Percentiles rank a stretch among this genome's conserved stretches.
Conservation (phyloP, 2,329 filamentous ascomycete species). For the Fusarium abutilonis region DNA sequence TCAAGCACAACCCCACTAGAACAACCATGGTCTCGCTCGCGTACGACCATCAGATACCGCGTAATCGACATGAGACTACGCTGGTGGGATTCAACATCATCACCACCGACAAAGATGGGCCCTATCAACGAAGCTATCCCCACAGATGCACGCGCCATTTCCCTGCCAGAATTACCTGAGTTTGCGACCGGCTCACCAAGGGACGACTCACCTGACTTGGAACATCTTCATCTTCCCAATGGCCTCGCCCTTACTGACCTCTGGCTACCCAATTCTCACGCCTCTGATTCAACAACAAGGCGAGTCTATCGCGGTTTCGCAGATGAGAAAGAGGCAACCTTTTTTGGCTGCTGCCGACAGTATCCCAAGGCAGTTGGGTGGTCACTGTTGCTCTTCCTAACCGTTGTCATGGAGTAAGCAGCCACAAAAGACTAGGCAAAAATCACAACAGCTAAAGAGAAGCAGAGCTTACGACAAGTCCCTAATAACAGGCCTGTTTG, state of each 20-base stretch:
- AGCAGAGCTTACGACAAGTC: slow-evolving; percentile 38
- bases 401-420: slow-evolving; percentile 41
- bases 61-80: slow-evolving; percentile 30
- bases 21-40: slow-evolving; percentile 32
- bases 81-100: slow-evolving; percentile 33
- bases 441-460: slow-evolving; percentile 4
- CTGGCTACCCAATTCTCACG: slow-evolving; percentile 28
- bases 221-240: slow-evolving; percentile 6
- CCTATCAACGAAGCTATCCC: slow-evolving; percentile 27
- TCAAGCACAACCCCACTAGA: neutral
- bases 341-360: slow-evolving; percentile 32
- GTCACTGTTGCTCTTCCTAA: slow-evolving; percentile 40
- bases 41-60: slow-evolving; percentile 14
- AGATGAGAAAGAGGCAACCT: slow-evolving; percentile 34
- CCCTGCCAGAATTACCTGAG: slow-evolving; percentile 33
- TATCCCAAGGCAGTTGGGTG: slow-evolving; percentile 43
- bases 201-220: slow-evolving; percentile 19
- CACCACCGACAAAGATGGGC: slow-evolving; percentile 29
- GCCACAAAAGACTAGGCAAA: neutral
- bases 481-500: slow-evolving; percentile 37
- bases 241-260: slow-evolving; percentile 17
- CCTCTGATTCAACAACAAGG: slow-evolving; percentile 29
- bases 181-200: slow-evolving; percentile 14
- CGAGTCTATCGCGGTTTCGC: slow-evolving; percentile 33
- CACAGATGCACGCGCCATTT: slow-evolving; percentile 27